These are phyloP conservation scores for Pichia membranifaciens DNA, from an alignment of 805 yeast genomes.

Conservation along the genomic window DNA sequence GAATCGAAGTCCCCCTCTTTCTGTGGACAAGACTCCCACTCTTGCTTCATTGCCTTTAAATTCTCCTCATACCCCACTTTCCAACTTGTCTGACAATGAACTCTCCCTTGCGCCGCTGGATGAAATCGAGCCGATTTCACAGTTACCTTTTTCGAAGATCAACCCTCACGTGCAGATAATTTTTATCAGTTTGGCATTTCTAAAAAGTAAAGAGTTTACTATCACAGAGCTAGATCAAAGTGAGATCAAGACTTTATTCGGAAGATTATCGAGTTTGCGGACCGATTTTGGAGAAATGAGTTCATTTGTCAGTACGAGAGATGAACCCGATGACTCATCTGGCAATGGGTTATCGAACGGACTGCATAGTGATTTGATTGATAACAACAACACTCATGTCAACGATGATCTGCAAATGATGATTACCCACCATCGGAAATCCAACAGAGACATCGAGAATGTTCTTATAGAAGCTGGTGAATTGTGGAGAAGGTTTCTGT, in stretches of 20 bases:
- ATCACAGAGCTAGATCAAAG: conserved; percentile 84
- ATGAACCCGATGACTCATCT: conserved; percentile 3
- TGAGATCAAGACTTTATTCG: conserved; percentile 76
- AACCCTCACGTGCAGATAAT: conserved; percentile 74
- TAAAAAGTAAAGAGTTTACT: conserved; percentile 73
- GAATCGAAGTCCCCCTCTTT: conserved; percentile 19
- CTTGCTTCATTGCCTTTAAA: conserved; percentile 18
- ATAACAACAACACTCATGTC: conserved; percentile 2
- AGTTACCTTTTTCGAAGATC: conserved; percentile 50
- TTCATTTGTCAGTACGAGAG: conserved; percentile 22
- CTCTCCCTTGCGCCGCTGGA: conserved; percentile 11
- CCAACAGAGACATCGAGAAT: conserved; percentile 57
- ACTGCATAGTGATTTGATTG: neutral
- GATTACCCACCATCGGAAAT: conserved; percentile 14
- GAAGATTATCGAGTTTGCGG: conserved; percentile 44
- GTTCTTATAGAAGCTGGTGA: conserved; percentile 77
- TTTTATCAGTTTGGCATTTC: conserved; percentile 69
- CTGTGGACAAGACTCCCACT: conserved; percentile 27
- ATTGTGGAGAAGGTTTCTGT: conserved; percentile 80
- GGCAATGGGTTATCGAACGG: neutral
- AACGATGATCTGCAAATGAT: conserved; percentile 2
- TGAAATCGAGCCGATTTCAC: conserved; percentile 23
- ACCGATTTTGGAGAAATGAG: conserved; percentile 23
- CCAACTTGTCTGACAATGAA: conserved; percentile 1
- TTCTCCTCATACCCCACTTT: conserved; percentile 13